Evolutionary conservation across 176 grass and related monocot genomes (phyloP), one percentile per base, ranked within the genome.

Genomic region (Ampelocalamus luodianensis): DNA sequence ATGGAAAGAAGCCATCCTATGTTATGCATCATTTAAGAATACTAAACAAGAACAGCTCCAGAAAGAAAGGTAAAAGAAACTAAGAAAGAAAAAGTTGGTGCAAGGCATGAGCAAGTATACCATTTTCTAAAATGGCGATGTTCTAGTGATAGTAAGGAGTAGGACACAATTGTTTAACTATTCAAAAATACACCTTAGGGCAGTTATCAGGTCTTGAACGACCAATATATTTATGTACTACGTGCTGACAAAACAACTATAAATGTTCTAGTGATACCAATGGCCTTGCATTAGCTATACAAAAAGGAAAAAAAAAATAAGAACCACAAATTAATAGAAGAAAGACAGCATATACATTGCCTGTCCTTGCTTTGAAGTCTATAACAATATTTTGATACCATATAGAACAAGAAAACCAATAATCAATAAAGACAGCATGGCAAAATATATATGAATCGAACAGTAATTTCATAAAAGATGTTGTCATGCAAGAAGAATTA

Each of bases 11-110:
- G 27, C 17, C 26, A 62, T 74, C 26, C 71, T 17, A 29, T 32
- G 16, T 54, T 75, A 32, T 74, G 45, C 46, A 20, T 76, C 50
- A 70, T 43, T 67, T 67, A 67, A 67, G 67, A 70, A 70, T 44
- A 39, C 18, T 39, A 70, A 70, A 70, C 12, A 70, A 22, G 34
- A n/a, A 44, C 9, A 11, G 9, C 37, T 18, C 32, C 64, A 67
- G 18, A 70, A 44, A 70, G 16, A 68, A 38, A 68, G 65, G 36
- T 9, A 40, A 40, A 42, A 68, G 36, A n/a, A n/a, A n/a, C n/a
- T n/a, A n/a, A n/a, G n/a, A 68, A 18, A 68, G 4, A 70, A 70
- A 43, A 13, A 70, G 24, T 29, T 29, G 5, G 8, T 23, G 55
- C 4, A 63, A 63, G 11, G 10, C 60, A 63, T 63, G 23, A 24